Conservation (phyloP, 257 asterid genomes). For the Solanum okadae region DNA sequence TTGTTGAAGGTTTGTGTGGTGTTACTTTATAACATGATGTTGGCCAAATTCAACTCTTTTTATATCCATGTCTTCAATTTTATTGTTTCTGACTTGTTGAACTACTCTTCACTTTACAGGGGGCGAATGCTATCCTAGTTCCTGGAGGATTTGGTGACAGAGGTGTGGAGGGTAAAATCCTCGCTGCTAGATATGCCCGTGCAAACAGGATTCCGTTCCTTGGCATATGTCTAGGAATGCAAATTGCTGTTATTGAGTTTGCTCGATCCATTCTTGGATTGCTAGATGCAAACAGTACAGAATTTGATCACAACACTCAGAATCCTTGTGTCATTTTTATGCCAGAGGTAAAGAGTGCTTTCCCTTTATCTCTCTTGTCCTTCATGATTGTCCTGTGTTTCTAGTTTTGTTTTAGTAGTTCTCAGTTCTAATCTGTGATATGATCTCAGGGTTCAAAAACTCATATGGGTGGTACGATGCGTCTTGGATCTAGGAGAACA, state of each 20-base stretch:
- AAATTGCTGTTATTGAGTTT: constrained; percentile 31
- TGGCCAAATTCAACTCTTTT: background rate
- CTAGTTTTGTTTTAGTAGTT: background rate
- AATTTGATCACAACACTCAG: constrained; percentile 27
- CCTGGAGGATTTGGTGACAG: constrained; percentile 46
- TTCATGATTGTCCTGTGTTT: background rate
- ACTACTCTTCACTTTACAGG: constrained; percentile 10
- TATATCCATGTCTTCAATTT: background rate
- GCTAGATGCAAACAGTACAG: constrained; percentile 28
- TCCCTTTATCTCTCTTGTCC: background rate
- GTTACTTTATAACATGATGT: background rate
- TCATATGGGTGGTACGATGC: constrained; percentile 88
- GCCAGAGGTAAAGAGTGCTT: constrained; percentile 31
- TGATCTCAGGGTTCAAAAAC: constrained; percentile 59
- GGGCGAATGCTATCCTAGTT: constrained; percentile 30
- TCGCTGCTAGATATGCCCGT: constrained; percentile 40
- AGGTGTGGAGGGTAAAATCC: constrained; percentile 40
- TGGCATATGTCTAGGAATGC: constrained; percentile 44
- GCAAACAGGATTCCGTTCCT: constrained; percentile 27
- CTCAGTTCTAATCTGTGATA: background rate
- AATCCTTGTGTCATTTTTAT: constrained; percentile 39
- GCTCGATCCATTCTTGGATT: constrained; percentile 28
- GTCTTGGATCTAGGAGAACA: constrained; percentile 79
- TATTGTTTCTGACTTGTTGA: background rate
- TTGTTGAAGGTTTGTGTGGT: constrained; percentile 59